These are phyloP conservation scores for Kwoniella newhampshirensis DNA, from an alignment of 768 basidiomycete genomes.

Conservation along the genomic window DNA sequence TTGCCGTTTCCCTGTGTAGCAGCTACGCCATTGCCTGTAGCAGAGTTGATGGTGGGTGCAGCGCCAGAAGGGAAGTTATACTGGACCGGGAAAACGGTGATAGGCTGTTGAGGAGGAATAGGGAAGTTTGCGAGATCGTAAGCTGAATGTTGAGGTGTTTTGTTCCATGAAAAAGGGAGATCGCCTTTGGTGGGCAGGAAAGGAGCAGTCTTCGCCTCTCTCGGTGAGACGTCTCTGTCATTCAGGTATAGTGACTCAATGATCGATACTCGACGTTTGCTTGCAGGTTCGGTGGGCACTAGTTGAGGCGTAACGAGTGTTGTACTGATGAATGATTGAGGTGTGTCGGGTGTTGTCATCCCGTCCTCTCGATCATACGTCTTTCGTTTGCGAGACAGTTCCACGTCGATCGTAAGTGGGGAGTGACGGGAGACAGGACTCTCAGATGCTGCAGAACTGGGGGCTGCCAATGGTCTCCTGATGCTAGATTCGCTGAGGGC, in stretches of 20 bases:
- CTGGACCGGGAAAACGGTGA: constrained; percentile 28
- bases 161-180: constrained; percentile 17
- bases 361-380: constrained; percentile 7
- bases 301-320: constrained; percentile 17
- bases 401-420: constrained; percentile 10
- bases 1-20: constrained; percentile 2
- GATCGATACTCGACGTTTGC: constrained; percentile 11
- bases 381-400: constrained; percentile 14
- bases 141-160: background rate
- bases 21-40: background rate
- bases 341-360: constrained; percentile 13
- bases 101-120: constrained; percentile 16
- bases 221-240: constrained; percentile 7
- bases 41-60: background rate
- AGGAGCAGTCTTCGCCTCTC: background rate
- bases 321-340: constrained; percentile 7
- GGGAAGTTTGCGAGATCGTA: constrained; percentile 17
- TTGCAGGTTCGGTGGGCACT: background rate
- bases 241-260: constrained; percentile 13
- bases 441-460: background rate
- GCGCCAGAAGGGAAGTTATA: constrained; percentile 11
- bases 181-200: constrained; percentile 2
- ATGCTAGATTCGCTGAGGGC: background rate
- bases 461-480: constrained; percentile 2
- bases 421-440: background rate